Conservation (phyloP, 768 basidiomycete genomes). For the Cantharellus cinnabarinus region DNA sequence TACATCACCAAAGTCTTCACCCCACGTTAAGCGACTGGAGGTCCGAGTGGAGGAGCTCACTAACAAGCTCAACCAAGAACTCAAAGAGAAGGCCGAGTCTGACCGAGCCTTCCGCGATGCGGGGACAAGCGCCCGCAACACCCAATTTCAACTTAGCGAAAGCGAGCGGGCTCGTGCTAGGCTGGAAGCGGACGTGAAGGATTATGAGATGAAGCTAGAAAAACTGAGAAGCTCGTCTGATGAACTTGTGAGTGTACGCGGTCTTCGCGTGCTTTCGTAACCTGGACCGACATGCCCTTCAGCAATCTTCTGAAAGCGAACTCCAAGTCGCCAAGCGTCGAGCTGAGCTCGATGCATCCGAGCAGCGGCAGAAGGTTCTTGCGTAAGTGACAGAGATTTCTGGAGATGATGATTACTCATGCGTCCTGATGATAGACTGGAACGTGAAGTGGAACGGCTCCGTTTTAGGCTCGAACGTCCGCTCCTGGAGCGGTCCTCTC, state of each 20-base stretch:
- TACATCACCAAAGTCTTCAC: conserved; percentile 29
- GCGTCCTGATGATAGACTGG: conserved; percentile 23
- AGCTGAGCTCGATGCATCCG: conserved; percentile 55
- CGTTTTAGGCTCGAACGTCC: conserved; percentile 40
- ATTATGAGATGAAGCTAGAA: conserved; percentile 37
- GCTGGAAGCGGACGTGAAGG: conserved; percentile 43
- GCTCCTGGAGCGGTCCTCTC: conserved; percentile 13
- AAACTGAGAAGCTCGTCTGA: conserved; percentile 40
- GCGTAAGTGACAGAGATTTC: conserved; percentile 25
- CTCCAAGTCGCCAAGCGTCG: conserved; percentile 52
- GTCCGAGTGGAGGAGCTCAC: conserved; percentile 54
- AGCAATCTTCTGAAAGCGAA: conserved; percentile 51
- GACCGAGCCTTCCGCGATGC: conserved; percentile 19
- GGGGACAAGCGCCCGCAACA: conserved; percentile 31
- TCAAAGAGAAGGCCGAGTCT: conserved; percentile 24
- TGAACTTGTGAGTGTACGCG: conserved; percentile 28
- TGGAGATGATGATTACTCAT: neutral
- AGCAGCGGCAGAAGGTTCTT: conserved; percentile 49
- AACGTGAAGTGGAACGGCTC: conserved; percentile 48
- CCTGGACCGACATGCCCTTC: conserved; percentile 2
- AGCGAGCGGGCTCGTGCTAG: conserved; percentile 38
- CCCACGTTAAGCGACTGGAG: conserved; percentile 37
- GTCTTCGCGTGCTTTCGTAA: neutral
- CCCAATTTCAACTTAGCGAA: conserved; percentile 35
- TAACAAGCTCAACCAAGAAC: conserved; percentile 33